Conservation (phyloP, 1,284 basidiomycete species). For the Sporisorium reilianum region DNA sequence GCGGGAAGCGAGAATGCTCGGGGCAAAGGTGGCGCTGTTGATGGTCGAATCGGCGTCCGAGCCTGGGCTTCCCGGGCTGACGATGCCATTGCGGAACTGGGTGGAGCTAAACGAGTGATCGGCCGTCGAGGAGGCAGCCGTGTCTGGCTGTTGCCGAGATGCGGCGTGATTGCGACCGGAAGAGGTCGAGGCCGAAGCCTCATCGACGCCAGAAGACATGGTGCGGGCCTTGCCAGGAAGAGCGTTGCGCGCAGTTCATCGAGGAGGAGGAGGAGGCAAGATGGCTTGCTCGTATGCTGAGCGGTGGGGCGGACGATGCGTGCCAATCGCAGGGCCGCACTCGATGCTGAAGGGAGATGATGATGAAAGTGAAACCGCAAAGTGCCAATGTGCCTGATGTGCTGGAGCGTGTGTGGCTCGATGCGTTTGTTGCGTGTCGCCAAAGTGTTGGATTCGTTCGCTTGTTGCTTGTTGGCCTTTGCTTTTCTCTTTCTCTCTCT, state of each 20-base stretch:
- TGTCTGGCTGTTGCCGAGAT: background rate
- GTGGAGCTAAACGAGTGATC: slow-evolving; percentile 17
- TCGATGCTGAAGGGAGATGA: no score
- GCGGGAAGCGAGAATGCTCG: slow-evolving; percentile 37
- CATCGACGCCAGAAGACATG: slow-evolving; percentile 15
- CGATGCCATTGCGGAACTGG: slow-evolving; percentile 33
- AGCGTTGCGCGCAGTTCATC: slow-evolving; percentile 15
- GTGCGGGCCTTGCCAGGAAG: slow-evolving; percentile 7
- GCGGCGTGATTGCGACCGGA: slow-evolving; percentile 11
- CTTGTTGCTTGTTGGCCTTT: background rate
- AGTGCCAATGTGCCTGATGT: no score
- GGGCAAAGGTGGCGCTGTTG: slow-evolving; percentile 36
- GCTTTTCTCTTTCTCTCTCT: no score
- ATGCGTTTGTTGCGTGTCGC: background rate
- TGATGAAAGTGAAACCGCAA: no score
- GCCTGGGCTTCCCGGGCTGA: slow-evolving; percentile 38
- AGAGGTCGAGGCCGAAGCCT: slow-evolving; percentile 8
- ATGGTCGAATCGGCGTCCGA: slow-evolving; percentile 49
- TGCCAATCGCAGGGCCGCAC: no score
- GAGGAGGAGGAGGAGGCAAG: slow-evolving; percentile 6
- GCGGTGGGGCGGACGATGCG: background rate
- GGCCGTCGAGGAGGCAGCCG: background rate
- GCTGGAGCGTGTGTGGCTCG: background rate
- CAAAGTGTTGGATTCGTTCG: background rate
- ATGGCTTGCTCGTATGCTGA: background rate